Percentiles rank a stretch among this genome's conserved stretches.
Conservation (phyloP, 2,329 filamentous ascomycete genomes). For the Trichothecium roseum region DNA sequence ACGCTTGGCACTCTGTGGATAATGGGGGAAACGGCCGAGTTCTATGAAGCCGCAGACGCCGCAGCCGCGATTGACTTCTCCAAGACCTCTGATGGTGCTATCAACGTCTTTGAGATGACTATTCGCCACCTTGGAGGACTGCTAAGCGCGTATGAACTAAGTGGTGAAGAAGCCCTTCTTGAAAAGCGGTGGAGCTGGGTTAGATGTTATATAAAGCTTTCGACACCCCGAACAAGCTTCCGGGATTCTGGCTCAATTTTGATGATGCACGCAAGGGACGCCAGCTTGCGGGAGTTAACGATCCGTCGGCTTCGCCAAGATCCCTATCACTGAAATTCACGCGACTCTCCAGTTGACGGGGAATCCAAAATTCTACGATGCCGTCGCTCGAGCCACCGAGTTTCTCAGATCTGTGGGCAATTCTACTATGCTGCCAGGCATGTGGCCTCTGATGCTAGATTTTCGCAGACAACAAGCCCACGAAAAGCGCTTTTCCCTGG, state of each 20-base stretch:
- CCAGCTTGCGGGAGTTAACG: conserved; percentile 31
- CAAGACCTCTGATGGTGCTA: conserved; percentile 25
- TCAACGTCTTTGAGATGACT: conserved; percentile 44
- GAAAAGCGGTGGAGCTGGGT: conserved; percentile 38
- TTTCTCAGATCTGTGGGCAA: conserved; percentile 42
- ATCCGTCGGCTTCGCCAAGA: conserved; percentile 27
- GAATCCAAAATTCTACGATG: conserved; percentile 51
- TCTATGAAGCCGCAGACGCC: conserved; percentile 39
- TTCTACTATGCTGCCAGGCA: no score
- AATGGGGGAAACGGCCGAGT: conserved; percentile 48
- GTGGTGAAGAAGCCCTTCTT: conserved; percentile 29
- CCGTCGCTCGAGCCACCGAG: conserved; percentile 45
- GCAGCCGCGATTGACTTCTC: conserved; percentile 38
- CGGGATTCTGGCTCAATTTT: conserved; percentile 27
- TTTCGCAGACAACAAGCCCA: conserved; percentile 35
- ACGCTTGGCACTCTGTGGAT: conserved; percentile 52
- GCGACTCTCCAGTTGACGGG: conserved; percentile 52
- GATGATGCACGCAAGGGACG: conserved; percentile 24
- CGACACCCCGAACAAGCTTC: conserved; percentile 40
- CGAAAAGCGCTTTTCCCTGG: conserved; percentile 44
- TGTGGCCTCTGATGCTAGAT: conserved; percentile 50
- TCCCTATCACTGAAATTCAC: conserved; percentile 53
- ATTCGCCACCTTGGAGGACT: conserved; percentile 43
- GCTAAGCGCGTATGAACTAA: conserved; percentile 38
- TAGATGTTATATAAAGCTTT: conserved; percentile 44